Conservation (phyloP, 495 filamentous ascomycete genomes). For the Penicillium robsamsonii region DNA sequence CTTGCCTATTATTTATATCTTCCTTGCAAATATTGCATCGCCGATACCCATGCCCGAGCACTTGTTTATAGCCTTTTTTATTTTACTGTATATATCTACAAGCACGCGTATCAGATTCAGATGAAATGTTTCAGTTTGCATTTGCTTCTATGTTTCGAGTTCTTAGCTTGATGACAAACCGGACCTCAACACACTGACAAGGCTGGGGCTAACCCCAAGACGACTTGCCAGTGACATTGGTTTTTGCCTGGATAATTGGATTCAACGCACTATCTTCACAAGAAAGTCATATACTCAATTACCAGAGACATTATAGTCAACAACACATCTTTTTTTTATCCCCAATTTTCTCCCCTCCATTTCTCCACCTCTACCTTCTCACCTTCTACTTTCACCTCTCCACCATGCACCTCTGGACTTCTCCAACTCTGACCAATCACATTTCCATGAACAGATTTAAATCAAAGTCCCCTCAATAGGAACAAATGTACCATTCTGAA, state of each 20-base stretch:
- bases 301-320: neutral
- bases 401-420: neutral
- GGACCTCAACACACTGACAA: too few relatives aligned
- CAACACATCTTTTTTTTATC: neutral
- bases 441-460: slow-evolving; percentile 2
- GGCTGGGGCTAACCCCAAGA: neutral
- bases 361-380: neutral
- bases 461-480: slow-evolving; percentile 33
- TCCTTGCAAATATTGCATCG: slow-evolving; percentile 15
- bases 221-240: neutral
- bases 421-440: neutral
- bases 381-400: neutral
- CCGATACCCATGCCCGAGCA: slow-evolving; percentile 14
- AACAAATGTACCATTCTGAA: slow-evolving; percentile 46
- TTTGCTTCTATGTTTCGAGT: neutral
- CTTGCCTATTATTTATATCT: neutral
- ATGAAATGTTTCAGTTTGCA: neutral
- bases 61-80: slow-evolving; percentile 5
- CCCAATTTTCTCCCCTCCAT: neutral
- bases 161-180: neutral
- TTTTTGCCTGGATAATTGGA: neutral
- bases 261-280: neutral
- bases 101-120: neutral
- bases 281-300: neutral
- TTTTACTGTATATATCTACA: slow-evolving; percentile 8